phyloP scores from a whole-genome alignment of 768 basidiomycete genomes.

The Suillus americanus region DNA sequence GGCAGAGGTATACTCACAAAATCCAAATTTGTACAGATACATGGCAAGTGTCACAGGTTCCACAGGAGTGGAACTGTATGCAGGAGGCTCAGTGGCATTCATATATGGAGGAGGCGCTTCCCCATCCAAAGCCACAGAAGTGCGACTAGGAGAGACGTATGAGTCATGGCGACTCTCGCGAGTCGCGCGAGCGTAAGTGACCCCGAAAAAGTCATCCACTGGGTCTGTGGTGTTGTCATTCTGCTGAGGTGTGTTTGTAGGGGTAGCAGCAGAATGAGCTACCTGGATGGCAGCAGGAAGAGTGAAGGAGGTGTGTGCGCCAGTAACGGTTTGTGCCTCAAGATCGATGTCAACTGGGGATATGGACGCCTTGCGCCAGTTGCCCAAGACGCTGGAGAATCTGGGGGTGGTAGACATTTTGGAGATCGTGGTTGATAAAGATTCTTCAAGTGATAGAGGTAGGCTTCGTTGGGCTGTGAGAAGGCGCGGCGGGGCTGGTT shows the following conservation, averaged over 20 bases:
- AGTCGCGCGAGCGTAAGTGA: conserved; percentile 21
- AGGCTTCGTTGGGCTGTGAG: not conserved
- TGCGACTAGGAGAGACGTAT: conserved; percentile 1
- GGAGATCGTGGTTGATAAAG: conserved; percentile 5
- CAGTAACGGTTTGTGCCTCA: conserved; percentile 18
- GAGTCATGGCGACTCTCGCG: conserved; percentile 34
- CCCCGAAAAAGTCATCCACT: conserved; percentile 32
- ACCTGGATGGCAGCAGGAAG: conserved; percentile 12
- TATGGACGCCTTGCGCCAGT: conserved; percentile 15
- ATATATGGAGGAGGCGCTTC: conserved; percentile 30
- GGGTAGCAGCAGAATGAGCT: conserved; percentile 8
- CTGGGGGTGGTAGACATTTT: conserved; percentile 2
- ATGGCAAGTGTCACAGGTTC: conserved; percentile 45
- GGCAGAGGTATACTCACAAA: conserved; percentile 35
- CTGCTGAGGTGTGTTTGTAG: conserved; percentile 7
- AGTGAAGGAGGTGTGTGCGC: conserved; percentile 4
- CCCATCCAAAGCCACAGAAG: conserved; percentile 12
- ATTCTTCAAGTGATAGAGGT: not conserved
- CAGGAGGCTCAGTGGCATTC: conserved; percentile 28
- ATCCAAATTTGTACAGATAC: conserved; percentile 51
- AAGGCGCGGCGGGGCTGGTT: not conserved
- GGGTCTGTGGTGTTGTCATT: conserved; percentile 7
- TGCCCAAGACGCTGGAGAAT: conserved; percentile 15
- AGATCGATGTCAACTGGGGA: conserved; percentile 13
- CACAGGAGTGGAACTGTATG: conserved; percentile 30